Evolutionary conservation across 768 basidiomycete genomes (phyloP), one percentile per base, ranked within the genome.

Genomic region (Auriscalpium orientale): DNA sequence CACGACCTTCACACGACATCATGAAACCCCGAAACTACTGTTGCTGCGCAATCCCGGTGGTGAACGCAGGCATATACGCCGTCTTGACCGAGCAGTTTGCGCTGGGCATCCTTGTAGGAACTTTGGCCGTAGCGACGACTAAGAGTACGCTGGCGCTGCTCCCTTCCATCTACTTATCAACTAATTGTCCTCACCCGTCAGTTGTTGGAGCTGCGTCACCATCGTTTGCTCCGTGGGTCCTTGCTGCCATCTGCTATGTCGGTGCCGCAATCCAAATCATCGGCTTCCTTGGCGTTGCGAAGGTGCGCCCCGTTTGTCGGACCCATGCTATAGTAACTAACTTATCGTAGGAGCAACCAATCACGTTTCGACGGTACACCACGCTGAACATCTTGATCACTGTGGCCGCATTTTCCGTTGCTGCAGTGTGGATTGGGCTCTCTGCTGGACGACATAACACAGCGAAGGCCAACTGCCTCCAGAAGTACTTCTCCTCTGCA

Each of bases 161-260:
- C 28, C 28, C 4, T 28, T 7, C 4, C 28, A 28, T 28, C 7
- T 28, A 7, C 28, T 7, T 4, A 28, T 28, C 28, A 28, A 28
- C 28, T 28, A 28, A 28, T 7, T 5, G 40, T 46, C 46, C 46
- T 15, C 36, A 7, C 15, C 18, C 8, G 18, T 43, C 15, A 91
- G 92, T 98, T 62, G 92, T 95, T 46, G 93, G 92, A 16, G 89
- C 89, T 44, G 80, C 83, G 11, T 87, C 91, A 1, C 93, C 94
- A 1, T 82, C 81, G 1, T 87, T 86, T 67, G 84, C 89, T 2
- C 75, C 81, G 8, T 80, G 74, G 74, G 74, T 98, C 53, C 78
- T 98, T 49, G 93, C 80, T 1, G 77, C 82, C 18, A 67, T 91
- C 18, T 89, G 85, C 64, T 91, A 91, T 68, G 73, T 85, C 51